These are phyloP conservation scores for Physcomitrium patens DNA, from an alignment of 225 moss, liverwort and hornwort genomes.

Conservation along the genomic window DNA sequence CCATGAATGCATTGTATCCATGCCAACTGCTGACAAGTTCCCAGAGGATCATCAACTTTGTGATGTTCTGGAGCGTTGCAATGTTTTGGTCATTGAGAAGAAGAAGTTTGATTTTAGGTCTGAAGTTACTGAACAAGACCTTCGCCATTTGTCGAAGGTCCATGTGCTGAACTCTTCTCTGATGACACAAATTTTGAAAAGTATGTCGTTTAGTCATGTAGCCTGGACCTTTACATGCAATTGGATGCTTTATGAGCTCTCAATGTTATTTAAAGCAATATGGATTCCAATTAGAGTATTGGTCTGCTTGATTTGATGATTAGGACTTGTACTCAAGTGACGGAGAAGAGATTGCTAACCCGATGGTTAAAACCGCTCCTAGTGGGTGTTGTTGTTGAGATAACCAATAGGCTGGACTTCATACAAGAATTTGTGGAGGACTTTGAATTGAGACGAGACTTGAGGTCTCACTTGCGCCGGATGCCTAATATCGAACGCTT, in stretches of 20 bases:
- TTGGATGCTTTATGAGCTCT: constrained; percentile 92
- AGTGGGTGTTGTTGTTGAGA: constrained; percentile 81
- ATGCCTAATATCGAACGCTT: constrained; percentile 94
- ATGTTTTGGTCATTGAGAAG: constrained; percentile 77
- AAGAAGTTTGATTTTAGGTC: constrained; percentile 80
- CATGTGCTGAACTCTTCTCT: constrained; percentile 82
- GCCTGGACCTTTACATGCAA: constrained; percentile 92
- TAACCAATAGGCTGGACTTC: constrained; percentile 68
- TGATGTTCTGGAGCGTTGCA: constrained; percentile 84
- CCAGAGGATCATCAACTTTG: constrained; percentile 77
- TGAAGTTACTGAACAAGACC: constrained; percentile 84
- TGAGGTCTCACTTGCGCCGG: constrained; percentile 81
- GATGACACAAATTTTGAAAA: constrained; percentile 80
- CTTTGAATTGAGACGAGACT: constrained; percentile 75
- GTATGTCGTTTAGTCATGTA: constrained; percentile 79
- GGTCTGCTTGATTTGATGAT: background rate
- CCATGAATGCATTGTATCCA: constrained; percentile 80
- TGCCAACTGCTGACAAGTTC: constrained; percentile 60
- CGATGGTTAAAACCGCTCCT: constrained; percentile 98
- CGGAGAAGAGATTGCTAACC: constrained; percentile 89
- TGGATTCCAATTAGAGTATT: constrained; percentile 28
- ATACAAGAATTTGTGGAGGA: constrained; percentile 87
- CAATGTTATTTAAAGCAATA: constrained; percentile 50
- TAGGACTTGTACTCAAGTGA: constrained; percentile 84
- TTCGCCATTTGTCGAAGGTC: constrained; percentile 78